phyloP scores from a whole-genome alignment of 257 asterid genomes.

The Penstemon eatonii region DNA sequence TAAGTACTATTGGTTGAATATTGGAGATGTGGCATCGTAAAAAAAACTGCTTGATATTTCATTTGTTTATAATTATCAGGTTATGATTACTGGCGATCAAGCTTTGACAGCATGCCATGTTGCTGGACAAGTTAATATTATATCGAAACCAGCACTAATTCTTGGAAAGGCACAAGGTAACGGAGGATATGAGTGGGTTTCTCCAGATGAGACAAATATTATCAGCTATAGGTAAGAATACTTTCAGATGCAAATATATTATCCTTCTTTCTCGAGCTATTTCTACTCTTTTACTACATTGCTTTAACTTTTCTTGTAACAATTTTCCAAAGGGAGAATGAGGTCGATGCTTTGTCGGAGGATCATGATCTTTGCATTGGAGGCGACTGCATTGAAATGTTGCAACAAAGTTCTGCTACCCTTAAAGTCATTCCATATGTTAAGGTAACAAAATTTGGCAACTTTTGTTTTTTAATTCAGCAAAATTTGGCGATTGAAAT shows the following conservation, averaged over 20 bases:
- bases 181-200: constrained; percentile 76
- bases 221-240: constrained; percentile 59
- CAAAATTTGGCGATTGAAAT: background rate
- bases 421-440: constrained; percentile 88
- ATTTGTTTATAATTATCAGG: constrained; percentile 46
- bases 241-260: constrained; percentile 17
- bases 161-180: constrained; percentile 57
- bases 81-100: constrained; percentile 99
- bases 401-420: constrained; percentile 75
- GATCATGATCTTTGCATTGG: constrained; percentile 86
- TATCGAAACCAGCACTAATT: constrained; percentile 82
- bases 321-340: constrained; percentile 57
- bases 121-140: constrained; percentile 89
- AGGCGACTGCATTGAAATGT: constrained; percentile 93
- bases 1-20: background rate
- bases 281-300: constrained; percentile 23
- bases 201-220: constrained; percentile 74
- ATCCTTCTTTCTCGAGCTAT: constrained; percentile 1
- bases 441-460: constrained; percentile 53
- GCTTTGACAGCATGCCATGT: constrained; percentile 99
- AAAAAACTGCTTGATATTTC: constrained; percentile 16
- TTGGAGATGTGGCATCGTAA: background rate
- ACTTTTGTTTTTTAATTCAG: no score
- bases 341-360: constrained; percentile 80
- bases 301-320: constrained; percentile 23